Evolutionary conservation across 352 stramenopile genomes (phyloP), one percentile per base, ranked within the genome.

Genomic region (Globisporangium takayamanum): DNA sequence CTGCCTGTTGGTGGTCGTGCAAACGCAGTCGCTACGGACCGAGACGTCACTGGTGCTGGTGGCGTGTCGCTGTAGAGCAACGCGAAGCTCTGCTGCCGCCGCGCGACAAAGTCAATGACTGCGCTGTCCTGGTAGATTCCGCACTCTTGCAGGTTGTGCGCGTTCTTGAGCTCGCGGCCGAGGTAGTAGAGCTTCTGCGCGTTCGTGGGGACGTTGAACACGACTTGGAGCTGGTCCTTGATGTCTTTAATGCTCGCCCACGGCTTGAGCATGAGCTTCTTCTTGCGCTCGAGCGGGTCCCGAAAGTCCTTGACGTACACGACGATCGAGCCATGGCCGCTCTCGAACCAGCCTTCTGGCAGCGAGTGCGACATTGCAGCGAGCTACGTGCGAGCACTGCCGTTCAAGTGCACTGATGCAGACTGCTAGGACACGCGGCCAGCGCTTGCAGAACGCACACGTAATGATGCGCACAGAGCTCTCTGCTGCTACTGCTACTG

Each of bases 161-260:
- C 68, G 63, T 92, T 94, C 57, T 88, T 90, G 20, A 94, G 75
- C 70, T 94, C 84, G 25, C 79, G 76, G 11, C 84, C 84, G 50
- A 92, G 81, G 57, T 80, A 91, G 58, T 78, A 94, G 53, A 94
- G 78, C 66, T 90, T 88, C 58, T 94, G 84, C 26, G 80, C 80
- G 56, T 84, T 84, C 41, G 74, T 77, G 36, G 81, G 81, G 55
- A 91, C 80, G 48, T 89, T 88, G 59, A 90, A 90, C 16, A 92
- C 78, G 53, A 91, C 80, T 54, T 92, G 80, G 42, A 94, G 69
- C 69, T 92, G 81, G 56, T 92, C 79, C 55, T 94, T 94, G 57
- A 94, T 73, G 75, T 94, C 81, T 62, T 94, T 93, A 57, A 93
- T 78, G 59, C 68, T 82, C 30, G 84, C 79, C 84, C 84, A 93